A percentile compares a stretch with the other conserved stretches of the same genome.
Conservation (phyloP, 208 protist species). For the Wallacemonas rigidus region DNA sequence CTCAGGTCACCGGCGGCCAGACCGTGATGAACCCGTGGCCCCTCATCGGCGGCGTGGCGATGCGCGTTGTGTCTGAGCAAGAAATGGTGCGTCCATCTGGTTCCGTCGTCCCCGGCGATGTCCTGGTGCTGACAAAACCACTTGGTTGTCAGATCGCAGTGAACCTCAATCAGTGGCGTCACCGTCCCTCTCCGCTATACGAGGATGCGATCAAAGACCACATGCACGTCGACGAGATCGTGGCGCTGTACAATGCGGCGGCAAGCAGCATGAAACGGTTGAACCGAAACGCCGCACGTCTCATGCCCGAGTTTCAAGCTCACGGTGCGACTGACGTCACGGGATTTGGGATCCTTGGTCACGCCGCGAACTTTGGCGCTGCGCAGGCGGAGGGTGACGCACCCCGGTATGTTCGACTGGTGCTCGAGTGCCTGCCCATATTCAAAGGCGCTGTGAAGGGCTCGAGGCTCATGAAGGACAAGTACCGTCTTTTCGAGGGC, state of each 20-base stretch:
- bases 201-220: conserved; percentile 59
- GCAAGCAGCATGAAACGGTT: conserved; percentile 89
- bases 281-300: conserved; percentile 81
- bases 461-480: conserved; percentile 74
- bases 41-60: conserved; percentile 95
- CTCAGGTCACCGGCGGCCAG: conserved; percentile 94
- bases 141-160: conserved; percentile 94
- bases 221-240: conserved; percentile 69
- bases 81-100: conserved; percentile 91
- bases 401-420: conserved; percentile 53
- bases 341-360: conserved; percentile 96
- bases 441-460: conserved; percentile 80
- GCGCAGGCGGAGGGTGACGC: conserved; percentile 56
- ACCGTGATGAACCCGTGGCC: conserved; percentile 97
- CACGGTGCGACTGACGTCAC: conserved; percentile 96
- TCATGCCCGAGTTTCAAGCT: conserved; percentile 89
- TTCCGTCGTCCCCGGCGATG: conserved; percentile 75
- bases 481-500: conserved; percentile 90
- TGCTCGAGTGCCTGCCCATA: conserved; percentile 89
- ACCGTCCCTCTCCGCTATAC: conserved; percentile 66
- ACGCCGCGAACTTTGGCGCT: conserved; percentile 92
- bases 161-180: conserved; percentile 94
- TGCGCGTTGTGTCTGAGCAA: conserved; percentile 67
- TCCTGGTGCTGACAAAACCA: conserved; percentile 97
- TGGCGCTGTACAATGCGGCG: conserved; percentile 74